A percentile compares a stretch with the other conserved stretches of the same genome.
Conservation (phyloP, 805 yeast genomes). For the Starmerella stellata region DNA sequence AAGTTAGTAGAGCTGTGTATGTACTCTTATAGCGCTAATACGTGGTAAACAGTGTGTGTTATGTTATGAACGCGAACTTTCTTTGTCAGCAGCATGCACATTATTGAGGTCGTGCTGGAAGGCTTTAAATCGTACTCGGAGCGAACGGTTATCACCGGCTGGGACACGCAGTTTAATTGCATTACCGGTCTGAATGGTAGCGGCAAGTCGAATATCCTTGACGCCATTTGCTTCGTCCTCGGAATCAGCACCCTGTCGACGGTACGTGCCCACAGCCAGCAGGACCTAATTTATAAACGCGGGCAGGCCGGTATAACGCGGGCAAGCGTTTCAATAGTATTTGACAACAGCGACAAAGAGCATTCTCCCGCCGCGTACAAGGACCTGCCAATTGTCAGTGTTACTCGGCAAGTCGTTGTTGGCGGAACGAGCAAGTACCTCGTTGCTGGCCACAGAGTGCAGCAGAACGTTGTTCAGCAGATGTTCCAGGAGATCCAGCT, state of each 20-base stretch:
- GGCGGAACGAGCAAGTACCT: conserved; percentile 87
- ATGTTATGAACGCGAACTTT: not conserved
- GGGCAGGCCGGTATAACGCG: conserved; percentile 97
- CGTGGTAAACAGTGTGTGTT: not conserved
- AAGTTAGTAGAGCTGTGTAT: no score
- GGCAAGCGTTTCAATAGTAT: conserved; percentile 90
- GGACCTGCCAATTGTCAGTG: conserved; percentile 47
- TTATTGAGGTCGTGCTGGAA: conserved; percentile 90
- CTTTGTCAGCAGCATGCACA: conserved; percentile 53
- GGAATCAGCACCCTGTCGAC: conserved; percentile 92
- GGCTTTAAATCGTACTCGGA: conserved; percentile 97
- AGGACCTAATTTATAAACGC: conserved; percentile 85
- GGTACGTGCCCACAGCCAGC: conserved; percentile 80
- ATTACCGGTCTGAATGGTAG: conserved; percentile 96
- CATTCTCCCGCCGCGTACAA: conserved; percentile 81
- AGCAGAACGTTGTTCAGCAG: conserved; percentile 77
- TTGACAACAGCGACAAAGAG: conserved; percentile 61
- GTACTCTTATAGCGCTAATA: not conserved
- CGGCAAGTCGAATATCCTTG: conserved; percentile 89
- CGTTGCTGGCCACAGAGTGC: conserved; percentile 91
- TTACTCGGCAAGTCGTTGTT: conserved; percentile 74
- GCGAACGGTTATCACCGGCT: conserved; percentile 80
- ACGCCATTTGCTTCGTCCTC: conserved; percentile 94
- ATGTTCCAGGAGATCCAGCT: conserved; percentile 87
- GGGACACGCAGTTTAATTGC: conserved; percentile 96